These are phyloP conservation scores for Saccharomyces hybrid DNA, from an alignment of 1,139 yeast species.

Conservation along the genomic window DNA sequence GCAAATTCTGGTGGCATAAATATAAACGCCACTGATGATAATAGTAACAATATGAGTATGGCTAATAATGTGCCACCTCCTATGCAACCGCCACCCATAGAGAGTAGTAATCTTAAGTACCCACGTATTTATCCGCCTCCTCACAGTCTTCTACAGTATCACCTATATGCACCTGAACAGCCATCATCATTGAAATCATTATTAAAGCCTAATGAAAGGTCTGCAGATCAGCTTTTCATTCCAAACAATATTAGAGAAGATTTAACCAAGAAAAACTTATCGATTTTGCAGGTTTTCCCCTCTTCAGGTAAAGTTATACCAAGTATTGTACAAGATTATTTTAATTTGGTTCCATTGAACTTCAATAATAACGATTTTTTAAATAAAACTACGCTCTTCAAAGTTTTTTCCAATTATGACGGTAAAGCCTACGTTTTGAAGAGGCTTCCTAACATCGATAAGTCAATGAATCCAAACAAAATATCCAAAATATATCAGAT, in stretches of 20 bases:
- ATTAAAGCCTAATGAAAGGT: conserved; percentile 62
- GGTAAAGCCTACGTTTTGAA: conserved; percentile 75
- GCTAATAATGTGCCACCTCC: not conserved
- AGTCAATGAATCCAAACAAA: conserved; percentile 45
- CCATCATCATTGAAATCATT: conserved; percentile 63
- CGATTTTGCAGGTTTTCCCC: conserved; percentile 56
- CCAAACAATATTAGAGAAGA: conserved; percentile 65
- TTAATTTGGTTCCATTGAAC: conserved; percentile 81
- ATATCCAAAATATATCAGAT: conserved; percentile 41
- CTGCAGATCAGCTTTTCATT: conserved; percentile 61
- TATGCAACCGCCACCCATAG: not conserved
- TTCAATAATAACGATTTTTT: conserved; percentile 37
- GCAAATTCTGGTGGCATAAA: not conserved
- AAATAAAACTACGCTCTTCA: conserved; percentile 45
- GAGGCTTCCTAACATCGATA: conserved; percentile 57
- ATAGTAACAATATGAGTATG: conserved; percentile 5
- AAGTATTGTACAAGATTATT: conserved; percentile 66
- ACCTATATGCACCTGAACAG: conserved; percentile 83
- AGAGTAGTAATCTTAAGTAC: conserved; percentile 13
- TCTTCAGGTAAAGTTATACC: conserved; percentile 28
- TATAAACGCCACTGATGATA: not conserved
- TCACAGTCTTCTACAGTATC: conserved; percentile 60
- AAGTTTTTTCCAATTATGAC: conserved; percentile 71
- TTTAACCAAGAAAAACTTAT: conserved; percentile 70
- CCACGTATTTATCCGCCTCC: conserved; percentile 32